Evolutionary conservation across 2,329 filamentous ascomycete species (phyloP).

Genomic region (Diaporthe sp.): DNA sequence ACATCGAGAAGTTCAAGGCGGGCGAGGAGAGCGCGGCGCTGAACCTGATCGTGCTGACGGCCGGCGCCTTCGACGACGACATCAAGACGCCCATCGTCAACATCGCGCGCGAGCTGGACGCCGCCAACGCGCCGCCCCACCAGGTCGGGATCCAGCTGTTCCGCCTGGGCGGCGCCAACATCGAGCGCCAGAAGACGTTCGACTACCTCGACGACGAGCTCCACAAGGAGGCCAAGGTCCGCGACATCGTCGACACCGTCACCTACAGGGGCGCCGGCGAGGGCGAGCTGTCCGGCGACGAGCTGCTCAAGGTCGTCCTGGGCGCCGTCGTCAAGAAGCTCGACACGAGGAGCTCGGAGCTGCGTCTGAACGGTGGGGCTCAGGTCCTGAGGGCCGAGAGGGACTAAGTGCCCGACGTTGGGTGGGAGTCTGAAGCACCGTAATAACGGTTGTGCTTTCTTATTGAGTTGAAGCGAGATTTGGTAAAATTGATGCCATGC

Average conservation of each 20-base stretch:
- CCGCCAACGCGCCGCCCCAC: constrained; percentile 39
- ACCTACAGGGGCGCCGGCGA: constrained; percentile 25
- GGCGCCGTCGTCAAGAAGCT: constrained; percentile 44
- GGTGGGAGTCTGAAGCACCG: neutral
- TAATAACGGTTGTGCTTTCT: neutral
- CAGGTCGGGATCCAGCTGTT: constrained; percentile 44
- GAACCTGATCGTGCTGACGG: constrained; percentile 48
- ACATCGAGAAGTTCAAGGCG: constrained; percentile 47
- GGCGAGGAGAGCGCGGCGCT: constrained; percentile 47
- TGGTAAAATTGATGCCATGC: constrained; percentile 1
- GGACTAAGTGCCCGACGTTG: neutral
- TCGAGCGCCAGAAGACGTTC: constrained; percentile 39
- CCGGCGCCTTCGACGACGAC: constrained; percentile 44
- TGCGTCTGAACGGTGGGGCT: constrained; percentile 12
- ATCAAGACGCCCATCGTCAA: constrained; percentile 41
- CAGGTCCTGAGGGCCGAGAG: constrained; percentile 34
- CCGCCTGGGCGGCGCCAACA: constrained; percentile 39
- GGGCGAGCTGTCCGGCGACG: constrained; percentile 39
- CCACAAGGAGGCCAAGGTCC: constrained; percentile 40
- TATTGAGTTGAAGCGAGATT: neutral
- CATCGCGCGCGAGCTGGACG: constrained; percentile 41
- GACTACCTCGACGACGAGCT: constrained; percentile 44
- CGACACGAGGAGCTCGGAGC: constrained; percentile 39
- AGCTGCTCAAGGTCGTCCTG: constrained; percentile 43
- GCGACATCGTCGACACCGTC: constrained; percentile 42